Percentiles rank a stretch among this genome's conserved stretches.
Evolutionary conservation across 805 yeast genomes (phyloP).

Genomic region (Yamadazyma kitorensis): DNA sequence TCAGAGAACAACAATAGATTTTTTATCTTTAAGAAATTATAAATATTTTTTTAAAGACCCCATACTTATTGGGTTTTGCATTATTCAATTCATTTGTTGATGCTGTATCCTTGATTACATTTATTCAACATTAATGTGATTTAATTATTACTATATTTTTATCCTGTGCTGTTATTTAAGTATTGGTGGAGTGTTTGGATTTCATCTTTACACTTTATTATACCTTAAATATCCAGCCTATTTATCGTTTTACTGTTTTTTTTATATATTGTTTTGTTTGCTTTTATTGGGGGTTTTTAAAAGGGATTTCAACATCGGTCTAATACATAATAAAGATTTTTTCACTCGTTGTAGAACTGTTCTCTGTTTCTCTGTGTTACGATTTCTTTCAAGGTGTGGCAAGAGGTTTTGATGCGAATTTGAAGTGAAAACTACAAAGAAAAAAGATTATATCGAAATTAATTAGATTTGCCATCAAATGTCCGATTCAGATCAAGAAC

Average conservation of each 20-base stretch:
- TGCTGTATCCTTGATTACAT: constrained; percentile 39
- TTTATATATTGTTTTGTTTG: constrained; percentile 14
- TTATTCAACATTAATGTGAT: constrained; percentile 52
- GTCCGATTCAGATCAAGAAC: constrained; percentile 16
- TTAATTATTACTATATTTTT: too few species aligned
- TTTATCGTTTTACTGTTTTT: constrained; percentile 9
- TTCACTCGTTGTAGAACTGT: constrained; percentile 1
- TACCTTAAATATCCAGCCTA: constrained; percentile 4
- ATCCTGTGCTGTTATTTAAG: too few species aligned
- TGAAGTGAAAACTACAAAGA: too few species aligned
- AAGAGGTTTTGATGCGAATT: too few species aligned
- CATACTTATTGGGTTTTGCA: constrained; percentile 21
- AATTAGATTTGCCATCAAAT: constrained; percentile 13
- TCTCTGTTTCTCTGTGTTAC: too few species aligned
- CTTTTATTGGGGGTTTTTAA: constrained; percentile 31
- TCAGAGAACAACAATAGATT: constrained; percentile 47
- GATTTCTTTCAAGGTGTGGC: too few species aligned
- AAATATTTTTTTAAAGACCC: constrained; percentile 13
- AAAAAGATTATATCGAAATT: too few species aligned
- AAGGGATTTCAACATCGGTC: constrained; percentile 52
- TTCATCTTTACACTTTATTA: constrained; percentile 7
- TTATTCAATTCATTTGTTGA: constrained; percentile 43
- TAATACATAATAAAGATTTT: constrained; percentile 10
- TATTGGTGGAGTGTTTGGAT: too few species aligned
- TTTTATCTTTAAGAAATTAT: constrained; percentile 3